Conservation (phyloP, 805 yeast genomes). For the Saccharomycopsis fermentans region DNA sequence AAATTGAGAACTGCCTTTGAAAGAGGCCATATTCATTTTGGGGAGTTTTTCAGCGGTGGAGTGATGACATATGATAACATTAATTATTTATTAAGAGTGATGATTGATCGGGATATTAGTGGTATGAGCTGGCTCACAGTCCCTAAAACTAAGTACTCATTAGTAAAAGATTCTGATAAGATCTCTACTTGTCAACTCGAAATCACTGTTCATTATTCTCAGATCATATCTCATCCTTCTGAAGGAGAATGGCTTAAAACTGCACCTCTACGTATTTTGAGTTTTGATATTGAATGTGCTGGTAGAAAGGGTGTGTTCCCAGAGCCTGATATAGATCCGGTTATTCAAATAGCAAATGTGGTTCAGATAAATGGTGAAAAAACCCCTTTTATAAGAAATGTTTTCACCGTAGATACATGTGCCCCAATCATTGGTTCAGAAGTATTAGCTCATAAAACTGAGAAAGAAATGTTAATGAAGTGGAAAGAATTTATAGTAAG, state of each 20-base stretch:
- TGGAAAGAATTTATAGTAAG: conserved; percentile 83
- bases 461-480: conserved; percentile 67
- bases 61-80: conserved; percentile 81
- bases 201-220: conserved; percentile 54
- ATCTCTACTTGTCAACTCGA: conserved; percentile 83
- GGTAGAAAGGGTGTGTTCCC: conserved; percentile 97
- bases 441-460: conserved; percentile 63
- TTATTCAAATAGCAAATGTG: conserved; percentile 94
- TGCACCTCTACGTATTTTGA: conserved; percentile 87
- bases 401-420: conserved; percentile 87
- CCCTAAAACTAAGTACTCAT: conserved; percentile 59
- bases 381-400: conserved; percentile 89
- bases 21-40: conserved; percentile 61
- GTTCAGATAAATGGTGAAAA: conserved; percentile 73
- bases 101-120: conserved; percentile 86
- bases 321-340: conserved; percentile 86
- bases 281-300: conserved; percentile 97
- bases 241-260: conserved; percentile 90
- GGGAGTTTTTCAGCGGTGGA: conserved; percentile 52
- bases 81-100: conserved; percentile 71
- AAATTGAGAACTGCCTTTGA: conserved; percentile 75
- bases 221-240: conserved; percentile 69
- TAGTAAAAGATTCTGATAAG: conserved; percentile 29
- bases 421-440: conserved; percentile 91
- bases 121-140: conserved; percentile 97